Evolutionary conservation across 148 eudicot species (phyloP).

Genomic region (Drosera capensis): DNA sequence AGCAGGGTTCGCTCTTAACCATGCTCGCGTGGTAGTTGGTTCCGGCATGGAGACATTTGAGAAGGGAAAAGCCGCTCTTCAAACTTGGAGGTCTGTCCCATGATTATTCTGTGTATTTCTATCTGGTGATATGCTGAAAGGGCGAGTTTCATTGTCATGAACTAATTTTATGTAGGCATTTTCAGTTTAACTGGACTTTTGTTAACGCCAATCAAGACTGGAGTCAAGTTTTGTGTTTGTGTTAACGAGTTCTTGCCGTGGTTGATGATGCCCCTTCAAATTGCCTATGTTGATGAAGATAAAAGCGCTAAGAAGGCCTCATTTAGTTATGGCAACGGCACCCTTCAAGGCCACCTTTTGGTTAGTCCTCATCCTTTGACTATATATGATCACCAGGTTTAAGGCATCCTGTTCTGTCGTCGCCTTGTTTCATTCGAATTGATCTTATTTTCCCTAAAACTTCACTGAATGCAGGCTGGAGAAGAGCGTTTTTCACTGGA

Average conservation of each 20-base stretch:
- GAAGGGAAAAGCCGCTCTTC: constrained; percentile 74
- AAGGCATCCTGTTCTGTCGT: not conserved
- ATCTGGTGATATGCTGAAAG: not conserved
- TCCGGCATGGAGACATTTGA: constrained; percentile 67
- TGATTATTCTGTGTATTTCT: not conserved
- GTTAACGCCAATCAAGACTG: constrained; percentile 68
- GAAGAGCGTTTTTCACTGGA: constrained; percentile 85
- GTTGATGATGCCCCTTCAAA: constrained; percentile 90
- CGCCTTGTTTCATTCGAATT: not conserved
- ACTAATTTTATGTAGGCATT: constrained; percentile 46
- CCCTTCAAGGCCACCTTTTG: constrained; percentile 82
- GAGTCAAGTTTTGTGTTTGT: constrained; percentile 72
- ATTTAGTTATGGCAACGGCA: constrained; percentile 83
- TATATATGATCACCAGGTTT: too few species aligned
- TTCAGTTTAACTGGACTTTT: constrained; percentile 74
- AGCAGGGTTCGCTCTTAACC: constrained; percentile 53
- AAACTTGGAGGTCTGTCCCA: constrained; percentile 51
- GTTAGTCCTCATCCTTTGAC: too few species aligned
- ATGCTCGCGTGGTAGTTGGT: constrained; percentile 59
- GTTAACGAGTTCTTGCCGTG: constrained; percentile 73
- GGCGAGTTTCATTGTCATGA: not conserved
- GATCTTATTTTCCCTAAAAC: not conserved
- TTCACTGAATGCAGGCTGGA: constrained; percentile 43
- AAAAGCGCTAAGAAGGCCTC: constrained; percentile 42
- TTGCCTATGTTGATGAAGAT: constrained; percentile 52